These are phyloP conservation scores for Ambrosia artemisiifolia DNA, from an alignment of 129 eudicot genomes.

Conservation along the genomic window DNA sequence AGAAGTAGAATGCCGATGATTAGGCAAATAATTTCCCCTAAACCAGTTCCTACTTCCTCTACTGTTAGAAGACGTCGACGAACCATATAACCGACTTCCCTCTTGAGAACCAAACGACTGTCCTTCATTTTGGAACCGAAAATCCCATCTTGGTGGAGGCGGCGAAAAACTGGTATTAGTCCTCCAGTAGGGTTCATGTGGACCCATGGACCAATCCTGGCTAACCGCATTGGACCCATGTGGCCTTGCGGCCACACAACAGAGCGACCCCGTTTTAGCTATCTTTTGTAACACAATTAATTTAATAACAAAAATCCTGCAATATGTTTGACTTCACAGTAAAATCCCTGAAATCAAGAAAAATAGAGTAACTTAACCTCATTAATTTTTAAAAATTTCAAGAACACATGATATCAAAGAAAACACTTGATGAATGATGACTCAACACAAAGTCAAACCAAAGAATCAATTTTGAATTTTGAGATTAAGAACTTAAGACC, in stretches of 20 bases:
- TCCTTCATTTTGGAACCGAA: conserved; percentile 62
- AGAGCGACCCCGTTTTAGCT: conserved; percentile 94
- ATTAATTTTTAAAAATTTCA: not conserved
- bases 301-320: not conserved
- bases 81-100: conserved; percentile 64
- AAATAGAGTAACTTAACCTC: not conserved
- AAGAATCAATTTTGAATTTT: conserved; percentile 21
- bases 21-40: conserved; percentile 48
- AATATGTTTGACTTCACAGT: conserved; percentile 1
- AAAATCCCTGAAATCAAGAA: not conserved
- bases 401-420: not conserved
- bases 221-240: conserved; percentile 82
- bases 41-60: conserved; percentile 83
- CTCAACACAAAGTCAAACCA: not conserved
- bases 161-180: conserved; percentile 91
- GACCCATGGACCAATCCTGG: conserved; percentile 82
- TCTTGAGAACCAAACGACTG: conserved; percentile 69
- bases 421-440: not conserved
- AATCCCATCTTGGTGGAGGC: conserved; percentile 78
- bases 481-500: not conserved
- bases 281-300: conserved; percentile 31
- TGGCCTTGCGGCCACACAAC: conserved; percentile 99
- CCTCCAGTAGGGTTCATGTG: conserved; percentile 89
- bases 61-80: conserved; percentile 74
- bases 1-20: conserved; percentile 52